Evolutionary conservation across 164 flowering plant genomes (phyloP).

Genomic region (Tetracentron sinense): DNA sequence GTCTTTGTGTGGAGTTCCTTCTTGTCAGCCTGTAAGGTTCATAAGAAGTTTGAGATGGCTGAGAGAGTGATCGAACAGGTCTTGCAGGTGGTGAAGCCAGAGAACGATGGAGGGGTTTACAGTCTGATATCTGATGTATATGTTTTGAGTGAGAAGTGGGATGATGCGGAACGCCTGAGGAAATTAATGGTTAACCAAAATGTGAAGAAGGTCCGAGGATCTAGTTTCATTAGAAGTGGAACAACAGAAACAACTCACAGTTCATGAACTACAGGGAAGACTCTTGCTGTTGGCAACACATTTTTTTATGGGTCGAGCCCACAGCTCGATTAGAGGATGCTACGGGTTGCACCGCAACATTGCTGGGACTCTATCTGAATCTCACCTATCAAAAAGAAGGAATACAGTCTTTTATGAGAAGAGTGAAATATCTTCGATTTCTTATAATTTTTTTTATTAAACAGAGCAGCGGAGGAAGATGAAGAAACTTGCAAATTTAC

Average conservation of each 20-base stretch:
- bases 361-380: no score
- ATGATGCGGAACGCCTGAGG: constrained; percentile 47
- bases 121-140: constrained; percentile 50
- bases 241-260: background rate
- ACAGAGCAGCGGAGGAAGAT: no score
- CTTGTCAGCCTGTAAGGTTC: constrained; percentile 55
- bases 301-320: background rate
- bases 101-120: constrained; percentile 62
- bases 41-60: constrained; percentile 53
- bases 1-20: constrained; percentile 55
- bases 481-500: no score
- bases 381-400: no score
- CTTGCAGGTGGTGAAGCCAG: constrained; percentile 39
- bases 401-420: no score
- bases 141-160: constrained; percentile 50
- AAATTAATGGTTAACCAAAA: constrained; percentile 38
- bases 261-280: background rate
- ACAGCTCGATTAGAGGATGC: background rate
- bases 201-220: constrained; percentile 51
- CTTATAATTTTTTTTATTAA: no score
- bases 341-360: no score
- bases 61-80: constrained; percentile 52
- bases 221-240: constrained; percentile 38
- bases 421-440: no score
- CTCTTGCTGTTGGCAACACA: background rate